phyloP scores from a whole-genome alignment of 225 moss, liverwort and hornwort genomes.

The Neckera pumila region DNA sequence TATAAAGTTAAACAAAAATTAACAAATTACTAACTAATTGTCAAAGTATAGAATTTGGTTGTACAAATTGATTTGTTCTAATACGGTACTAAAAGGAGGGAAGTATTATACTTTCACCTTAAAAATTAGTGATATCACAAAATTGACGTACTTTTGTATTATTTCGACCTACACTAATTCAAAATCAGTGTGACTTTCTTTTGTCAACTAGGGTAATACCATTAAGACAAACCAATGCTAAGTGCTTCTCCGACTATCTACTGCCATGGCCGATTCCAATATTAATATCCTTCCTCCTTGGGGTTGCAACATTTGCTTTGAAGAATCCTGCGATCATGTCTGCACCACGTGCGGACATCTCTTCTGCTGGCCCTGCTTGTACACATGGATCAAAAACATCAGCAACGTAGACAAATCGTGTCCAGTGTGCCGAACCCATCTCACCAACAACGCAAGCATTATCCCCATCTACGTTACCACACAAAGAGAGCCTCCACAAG shows the following conservation, averaged over 20 bases:
- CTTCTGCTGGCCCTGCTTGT: background rate
- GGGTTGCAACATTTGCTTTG: background rate
- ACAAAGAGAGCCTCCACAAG: background rate
- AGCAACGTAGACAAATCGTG: background rate
- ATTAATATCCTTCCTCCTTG: background rate
- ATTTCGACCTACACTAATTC: background rate
- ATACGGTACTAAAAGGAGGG: rapidly evolving
- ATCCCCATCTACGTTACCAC: background rate
- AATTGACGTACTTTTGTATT: background rate
- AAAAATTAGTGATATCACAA: background rate
- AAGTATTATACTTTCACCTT: background rate
- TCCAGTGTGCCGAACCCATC: background rate
- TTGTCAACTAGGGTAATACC: too few relatives aligned
- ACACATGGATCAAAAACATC: background rate
- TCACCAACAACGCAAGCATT: background rate
- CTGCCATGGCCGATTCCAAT: background rate
- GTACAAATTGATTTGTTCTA: background rate
- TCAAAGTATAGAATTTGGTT: background rate
- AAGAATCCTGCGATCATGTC: background rate
- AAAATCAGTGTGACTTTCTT: background rate
- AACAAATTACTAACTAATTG: background rate
- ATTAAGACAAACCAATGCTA: background rate
- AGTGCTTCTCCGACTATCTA: too few relatives aligned
- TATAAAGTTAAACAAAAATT: background rate
- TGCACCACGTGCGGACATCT: background rate